Conservation (phyloP, 83 land plant species). For the Picea engelmannii region DNA sequence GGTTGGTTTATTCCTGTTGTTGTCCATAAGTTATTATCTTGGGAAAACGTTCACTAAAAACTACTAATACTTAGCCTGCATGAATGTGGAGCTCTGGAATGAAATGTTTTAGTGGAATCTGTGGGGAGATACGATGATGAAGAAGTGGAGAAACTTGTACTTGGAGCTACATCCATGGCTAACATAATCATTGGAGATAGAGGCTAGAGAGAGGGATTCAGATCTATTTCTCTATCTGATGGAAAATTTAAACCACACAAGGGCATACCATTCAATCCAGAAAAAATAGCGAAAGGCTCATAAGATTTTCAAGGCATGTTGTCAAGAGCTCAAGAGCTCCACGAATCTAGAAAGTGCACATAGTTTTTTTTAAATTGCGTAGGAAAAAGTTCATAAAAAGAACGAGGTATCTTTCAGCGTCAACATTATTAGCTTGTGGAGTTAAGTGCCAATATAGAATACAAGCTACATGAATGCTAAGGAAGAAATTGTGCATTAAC, state of each 20-base stretch:
- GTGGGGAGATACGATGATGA: neutral
- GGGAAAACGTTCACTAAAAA: neutral
- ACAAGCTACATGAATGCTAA: neutral
- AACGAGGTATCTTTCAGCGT: too few relatives aligned
- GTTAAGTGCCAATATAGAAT: neutral
- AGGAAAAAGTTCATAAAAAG: too few relatives aligned
- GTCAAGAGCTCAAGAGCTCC: too few relatives aligned
- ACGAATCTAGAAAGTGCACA: too few relatives aligned
- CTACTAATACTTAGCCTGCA: neutral
- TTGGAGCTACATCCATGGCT: neutral
- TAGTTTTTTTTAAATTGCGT: too few relatives aligned
- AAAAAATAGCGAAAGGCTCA: neutral
- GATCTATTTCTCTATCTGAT: too few relatives aligned
- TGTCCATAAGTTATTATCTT: neutral
- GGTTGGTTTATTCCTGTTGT: neutral
- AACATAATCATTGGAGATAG: neutral
- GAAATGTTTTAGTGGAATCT: neutral
- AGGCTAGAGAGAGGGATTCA: neutral
- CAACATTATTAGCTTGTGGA: too few relatives aligned
- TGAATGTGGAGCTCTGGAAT: neutral
- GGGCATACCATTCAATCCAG: neutral
- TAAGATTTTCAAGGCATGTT: too few relatives aligned
- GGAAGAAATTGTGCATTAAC: neutral
- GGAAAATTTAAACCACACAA: conserved; percentile 4
- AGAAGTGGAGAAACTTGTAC: neutral